These are phyloP conservation scores for Neurospora sp. DNA, from an alignment of 495 filamentous ascomycete genomes.

Conservation along the genomic window DNA sequence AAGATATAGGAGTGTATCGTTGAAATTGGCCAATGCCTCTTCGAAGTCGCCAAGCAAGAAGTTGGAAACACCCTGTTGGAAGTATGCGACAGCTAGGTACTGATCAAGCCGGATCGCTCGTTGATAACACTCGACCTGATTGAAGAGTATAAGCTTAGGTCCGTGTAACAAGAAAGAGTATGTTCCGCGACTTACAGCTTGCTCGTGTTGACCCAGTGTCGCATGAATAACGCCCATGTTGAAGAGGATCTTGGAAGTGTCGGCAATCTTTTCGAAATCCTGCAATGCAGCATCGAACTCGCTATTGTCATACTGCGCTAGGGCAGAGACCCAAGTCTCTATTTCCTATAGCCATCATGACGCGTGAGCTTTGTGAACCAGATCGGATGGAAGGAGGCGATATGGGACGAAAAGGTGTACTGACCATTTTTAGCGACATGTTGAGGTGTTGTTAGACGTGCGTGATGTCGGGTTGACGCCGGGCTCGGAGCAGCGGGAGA, in stretches of 20 bases:
- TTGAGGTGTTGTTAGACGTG: conserved; percentile 5
- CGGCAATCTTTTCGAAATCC: conserved; percentile 75
- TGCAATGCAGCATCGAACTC: conserved; percentile 82
- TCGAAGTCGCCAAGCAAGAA: conserved; percentile 96
- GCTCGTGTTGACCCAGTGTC: conserved; percentile 91
- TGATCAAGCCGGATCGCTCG: conserved; percentile 79
- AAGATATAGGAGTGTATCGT: conserved; percentile 91
- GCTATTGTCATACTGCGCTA: conserved; percentile 89
- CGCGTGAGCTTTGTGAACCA: conserved; percentile 7
- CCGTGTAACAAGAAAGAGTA: neutral
- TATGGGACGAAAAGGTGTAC: conserved; percentile 8
- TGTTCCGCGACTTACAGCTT: conserved; percentile 64
- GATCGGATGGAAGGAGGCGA: neutral
- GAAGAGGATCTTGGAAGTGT: conserved; percentile 97
- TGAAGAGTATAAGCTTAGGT: neutral
- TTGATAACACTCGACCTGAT: conserved; percentile 89
- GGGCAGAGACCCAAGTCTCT: conserved; percentile 92
- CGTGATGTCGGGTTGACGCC: neutral
- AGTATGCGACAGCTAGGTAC: conserved; percentile 95
- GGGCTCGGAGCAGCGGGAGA: neutral
- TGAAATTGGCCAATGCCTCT: conserved; percentile 96
- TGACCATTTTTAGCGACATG: conserved; percentile 74
- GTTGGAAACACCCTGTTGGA: conserved; percentile 97
- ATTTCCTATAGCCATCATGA: conserved; percentile 63
- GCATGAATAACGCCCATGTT: conserved; percentile 98